Evolutionary conservation across 2,329 filamentous ascomycete genomes (phyloP).

Genomic region (Cordyceps javanica): DNA sequence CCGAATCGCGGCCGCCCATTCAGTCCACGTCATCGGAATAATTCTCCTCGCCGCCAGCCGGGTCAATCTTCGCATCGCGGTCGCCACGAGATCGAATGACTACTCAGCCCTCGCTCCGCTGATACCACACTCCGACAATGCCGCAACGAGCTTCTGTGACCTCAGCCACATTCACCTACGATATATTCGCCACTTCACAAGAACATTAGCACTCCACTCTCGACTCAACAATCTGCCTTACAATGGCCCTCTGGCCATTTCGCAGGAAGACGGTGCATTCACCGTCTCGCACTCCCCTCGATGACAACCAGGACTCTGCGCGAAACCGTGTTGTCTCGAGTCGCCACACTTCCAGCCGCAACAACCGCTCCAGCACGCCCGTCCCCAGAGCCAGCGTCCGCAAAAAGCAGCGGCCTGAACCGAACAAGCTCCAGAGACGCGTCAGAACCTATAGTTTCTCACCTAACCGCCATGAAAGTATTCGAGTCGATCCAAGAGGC

Average conservation of each 20-base stretch:
- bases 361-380: constrained; percentile 28
- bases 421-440: constrained; percentile 42
- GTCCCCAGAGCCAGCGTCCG: constrained; percentile 21
- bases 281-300: constrained; percentile 47
- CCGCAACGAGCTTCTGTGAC: neutral
- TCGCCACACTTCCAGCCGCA: constrained; percentile 14
- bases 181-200: neutral
- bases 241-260: constrained; percentile 18
- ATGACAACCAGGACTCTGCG: constrained; percentile 35
- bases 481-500: constrained; percentile 33
- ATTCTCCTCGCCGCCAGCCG: neutral
- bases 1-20: neutral
- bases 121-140: constrained; percentile 5
- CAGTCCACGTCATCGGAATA: neutral
- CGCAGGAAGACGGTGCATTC: constrained; percentile 60
- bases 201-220: neutral
- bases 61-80: neutral
- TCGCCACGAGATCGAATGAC: neutral
- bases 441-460: constrained; percentile 56
- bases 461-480: constrained; percentile 49
- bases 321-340: neutral
- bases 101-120: neutral
- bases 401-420: constrained; percentile 40
- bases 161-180: neutral
- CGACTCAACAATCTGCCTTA: neutral